phyloP scores from a whole-genome alignment of 2,329 filamentous ascomycete species.

The Phyllosticta citrichinensis region DNA sequence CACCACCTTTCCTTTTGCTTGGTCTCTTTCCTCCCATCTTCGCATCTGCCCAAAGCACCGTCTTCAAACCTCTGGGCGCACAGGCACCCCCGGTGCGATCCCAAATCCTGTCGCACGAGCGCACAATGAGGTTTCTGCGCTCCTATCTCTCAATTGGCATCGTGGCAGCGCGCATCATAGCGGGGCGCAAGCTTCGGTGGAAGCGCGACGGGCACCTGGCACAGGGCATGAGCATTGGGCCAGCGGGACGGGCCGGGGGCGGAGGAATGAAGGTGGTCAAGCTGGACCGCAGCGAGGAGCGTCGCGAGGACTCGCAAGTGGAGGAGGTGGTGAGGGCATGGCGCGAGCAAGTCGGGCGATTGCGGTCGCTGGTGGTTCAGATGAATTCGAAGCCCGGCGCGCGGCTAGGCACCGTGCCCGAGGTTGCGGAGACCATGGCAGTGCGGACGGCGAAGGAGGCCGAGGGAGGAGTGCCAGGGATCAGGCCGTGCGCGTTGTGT shows the following conservation, averaged over 20 bases:
- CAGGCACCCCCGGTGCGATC: conserved; percentile 50
- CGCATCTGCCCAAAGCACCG: conserved; percentile 49
- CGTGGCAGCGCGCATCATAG: conserved; percentile 70
- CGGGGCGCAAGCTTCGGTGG: conserved; percentile 79
- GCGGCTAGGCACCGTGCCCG: conserved; percentile 46
- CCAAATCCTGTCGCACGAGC: conserved; percentile 52
- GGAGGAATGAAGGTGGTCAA: conserved; percentile 88
- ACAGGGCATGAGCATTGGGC: conserved; percentile 78
- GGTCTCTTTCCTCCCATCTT: conserved; percentile 66
- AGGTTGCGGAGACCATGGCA: conserved; percentile 58
- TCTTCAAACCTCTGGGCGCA: conserved; percentile 56
- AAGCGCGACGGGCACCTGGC: conserved; percentile 77
- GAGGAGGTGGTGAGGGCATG: conserved; percentile 66
- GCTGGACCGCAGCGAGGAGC: conserved; percentile 72
- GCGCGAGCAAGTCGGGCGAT: conserved; percentile 63
- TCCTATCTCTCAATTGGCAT: conserved; percentile 53
- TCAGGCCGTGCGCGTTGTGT: conserved; percentile 72
- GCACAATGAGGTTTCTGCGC: conserved; percentile 52
- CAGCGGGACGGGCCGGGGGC: conserved; percentile 60
- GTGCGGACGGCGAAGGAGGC: conserved; percentile 51
- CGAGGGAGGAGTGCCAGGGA: conserved; percentile 62
- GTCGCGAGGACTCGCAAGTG: conserved; percentile 75
- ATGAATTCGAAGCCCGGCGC: conserved; percentile 38
- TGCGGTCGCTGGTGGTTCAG: conserved; percentile 55
- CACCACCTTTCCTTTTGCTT: conserved; percentile 75